These are phyloP conservation scores for Tulasnella sp. DNA, from an alignment of 768 basidiomycete genomes.

Conservation along the genomic window DNA sequence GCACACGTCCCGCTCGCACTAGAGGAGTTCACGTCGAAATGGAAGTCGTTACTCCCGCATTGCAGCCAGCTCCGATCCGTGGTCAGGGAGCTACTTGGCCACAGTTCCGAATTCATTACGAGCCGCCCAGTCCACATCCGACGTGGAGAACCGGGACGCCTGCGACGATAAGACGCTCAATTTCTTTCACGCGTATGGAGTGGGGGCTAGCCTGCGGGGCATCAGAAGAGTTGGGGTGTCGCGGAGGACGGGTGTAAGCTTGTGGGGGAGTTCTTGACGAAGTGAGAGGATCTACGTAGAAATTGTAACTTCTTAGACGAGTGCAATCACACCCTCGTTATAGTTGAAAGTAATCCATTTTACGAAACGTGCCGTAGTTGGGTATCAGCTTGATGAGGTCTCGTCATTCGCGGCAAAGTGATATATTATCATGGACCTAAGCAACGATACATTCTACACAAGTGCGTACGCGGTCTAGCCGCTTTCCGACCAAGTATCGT, in stretches of 20 bases:
- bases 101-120: conserved; percentile 37
- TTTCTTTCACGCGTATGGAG: conserved; percentile 65
- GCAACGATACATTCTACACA: not conserved
- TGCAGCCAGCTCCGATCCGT: not conserved
- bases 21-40: conserved; percentile 63
- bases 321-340: too few relatives aligned
- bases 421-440: too few relatives aligned
- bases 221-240: conserved; percentile 48
- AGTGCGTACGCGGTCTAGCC: not conserved
- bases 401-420: too few relatives aligned
- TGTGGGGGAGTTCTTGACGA: conserved; percentile 32
- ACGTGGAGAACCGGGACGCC: conserved; percentile 39
- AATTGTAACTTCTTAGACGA: not conserved
- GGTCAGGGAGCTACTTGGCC: conserved; percentile 9
- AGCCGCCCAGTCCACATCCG: conserved; percentile 32
- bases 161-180: conserved; percentile 39
- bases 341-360: too few relatives aligned
- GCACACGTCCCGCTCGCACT: conserved; percentile 58
- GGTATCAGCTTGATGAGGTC: too few relatives aligned
- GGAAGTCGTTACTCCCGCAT: conserved; percentile 49
- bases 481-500: not conserved
- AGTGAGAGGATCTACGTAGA: not conserved
- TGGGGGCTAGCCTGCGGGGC: conserved; percentile 49
- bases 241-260: conserved; percentile 47
- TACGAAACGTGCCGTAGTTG: too few relatives aligned